phyloP scores from a whole-genome alignment of 2,329 filamentous ascomycete species.

The Bipolaris cookei region DNA sequence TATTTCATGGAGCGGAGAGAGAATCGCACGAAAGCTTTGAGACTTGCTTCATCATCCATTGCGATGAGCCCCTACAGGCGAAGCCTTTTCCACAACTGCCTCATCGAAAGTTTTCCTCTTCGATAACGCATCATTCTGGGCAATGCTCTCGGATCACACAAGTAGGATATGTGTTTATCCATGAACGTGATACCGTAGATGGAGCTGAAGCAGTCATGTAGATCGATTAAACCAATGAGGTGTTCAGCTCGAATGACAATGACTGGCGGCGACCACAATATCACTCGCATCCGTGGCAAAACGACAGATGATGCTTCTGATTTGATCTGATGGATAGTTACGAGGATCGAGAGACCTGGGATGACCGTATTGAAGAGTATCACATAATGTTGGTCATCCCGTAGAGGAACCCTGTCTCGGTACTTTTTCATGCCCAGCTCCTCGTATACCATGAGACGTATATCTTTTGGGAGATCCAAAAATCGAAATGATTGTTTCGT shows the following conservation, averaged over 20 bases:
- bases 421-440: neutral
- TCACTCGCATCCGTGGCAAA: neutral
- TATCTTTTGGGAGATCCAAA: slow-evolving; percentile 21
- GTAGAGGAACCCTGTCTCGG: neutral
- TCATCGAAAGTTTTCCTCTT: neutral
- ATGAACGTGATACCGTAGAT: neutral
- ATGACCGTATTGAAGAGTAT: slow-evolving; percentile 9
- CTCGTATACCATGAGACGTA: slow-evolving; percentile 25
- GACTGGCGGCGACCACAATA: neutral
- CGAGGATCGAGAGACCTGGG: slow-evolving; percentile 8
- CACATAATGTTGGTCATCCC: neutral
- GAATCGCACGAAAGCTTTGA: slow-evolving; percentile 1
- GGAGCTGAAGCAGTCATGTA: neutral
- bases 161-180: neutral
- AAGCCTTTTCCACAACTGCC: neutral
- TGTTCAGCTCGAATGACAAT: neutral
- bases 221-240: neutral
- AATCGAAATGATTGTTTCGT: slow-evolving; percentile 25
- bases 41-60: neutral
- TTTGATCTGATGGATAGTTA: slow-evolving; percentile 3
- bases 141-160: neutral
- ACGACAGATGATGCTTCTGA: slow-evolving; percentile 10
- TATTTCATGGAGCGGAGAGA: slow-evolving; percentile 4
- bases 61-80: neutral
- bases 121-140: neutral